Percentiles rank a stretch among this genome's conserved stretches.
Conservation (phyloP, 345 rosid species). For the Pelargonium nanum region DNA sequence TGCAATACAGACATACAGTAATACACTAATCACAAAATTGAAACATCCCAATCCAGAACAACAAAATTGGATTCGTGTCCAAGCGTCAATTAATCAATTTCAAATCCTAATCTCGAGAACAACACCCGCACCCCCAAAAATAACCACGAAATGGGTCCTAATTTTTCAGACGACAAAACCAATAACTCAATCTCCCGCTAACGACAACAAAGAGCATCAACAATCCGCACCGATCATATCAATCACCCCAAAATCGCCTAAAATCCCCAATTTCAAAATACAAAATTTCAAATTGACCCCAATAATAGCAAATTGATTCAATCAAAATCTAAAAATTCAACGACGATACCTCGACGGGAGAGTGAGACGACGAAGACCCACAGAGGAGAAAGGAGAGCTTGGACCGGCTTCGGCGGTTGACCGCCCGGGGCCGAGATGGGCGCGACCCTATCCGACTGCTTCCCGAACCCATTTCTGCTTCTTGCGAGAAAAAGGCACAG, state of each 20-base stretch:
- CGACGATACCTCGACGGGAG: slow-evolving; percentile 30
- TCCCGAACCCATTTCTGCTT: slow-evolving; percentile 38
- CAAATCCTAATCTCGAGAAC: not conserved
- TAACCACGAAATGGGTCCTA: too few species aligned
- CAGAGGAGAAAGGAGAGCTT: slow-evolving; percentile 34
- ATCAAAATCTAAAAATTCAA: not conserved
- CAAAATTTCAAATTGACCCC: not conserved
- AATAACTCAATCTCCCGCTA: too few species aligned
- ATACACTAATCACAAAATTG: not conserved
- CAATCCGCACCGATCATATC: too few species aligned
- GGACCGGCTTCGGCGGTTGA: slow-evolving; percentile 21
- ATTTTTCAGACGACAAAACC: not conserved
- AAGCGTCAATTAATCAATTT: too few species aligned
- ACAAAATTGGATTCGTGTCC: too few species aligned
- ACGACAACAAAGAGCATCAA: too few species aligned
- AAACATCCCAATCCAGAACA: too few species aligned
- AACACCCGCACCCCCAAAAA: too few species aligned
- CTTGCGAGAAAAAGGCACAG: not conserved
- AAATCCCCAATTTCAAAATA: not conserved
- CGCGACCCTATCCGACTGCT: slow-evolving; percentile 32
- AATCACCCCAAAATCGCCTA: too few species aligned
- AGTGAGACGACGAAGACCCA: slow-evolving; percentile 38
- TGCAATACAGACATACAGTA: not conserved
- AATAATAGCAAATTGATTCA: not conserved
- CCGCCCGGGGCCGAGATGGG: slow-evolving; percentile 20